phyloP scores from a whole-genome alignment of 495 filamentous ascomycete genomes.

The Annulohypoxylon bovei region DNA sequence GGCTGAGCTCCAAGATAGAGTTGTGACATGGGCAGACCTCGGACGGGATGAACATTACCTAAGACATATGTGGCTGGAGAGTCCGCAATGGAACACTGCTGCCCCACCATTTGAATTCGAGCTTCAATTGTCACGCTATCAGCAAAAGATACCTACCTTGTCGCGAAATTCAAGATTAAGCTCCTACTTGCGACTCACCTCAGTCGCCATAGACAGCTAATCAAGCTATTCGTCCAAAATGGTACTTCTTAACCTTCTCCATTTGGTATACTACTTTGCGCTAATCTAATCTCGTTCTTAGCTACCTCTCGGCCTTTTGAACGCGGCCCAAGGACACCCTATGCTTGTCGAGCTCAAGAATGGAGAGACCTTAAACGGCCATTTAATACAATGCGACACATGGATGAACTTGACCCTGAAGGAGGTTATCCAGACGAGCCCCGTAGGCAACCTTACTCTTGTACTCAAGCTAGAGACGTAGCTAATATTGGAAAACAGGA shows the following conservation, averaged over 20 bases:
- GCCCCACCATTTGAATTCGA: constrained; percentile 22
- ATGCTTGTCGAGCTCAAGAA: constrained; percentile 99
- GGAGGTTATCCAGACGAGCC: constrained; percentile 96
- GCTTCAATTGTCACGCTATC: constrained; percentile 26
- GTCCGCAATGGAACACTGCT: background rate
- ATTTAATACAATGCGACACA: constrained; percentile 94
- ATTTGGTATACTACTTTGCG: background rate
- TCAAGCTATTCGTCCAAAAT: constrained; percentile 21
- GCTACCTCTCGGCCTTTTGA: constrained; percentile 93
- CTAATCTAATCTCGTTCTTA: constrained; percentile 50
- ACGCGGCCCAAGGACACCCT: constrained; percentile 94
- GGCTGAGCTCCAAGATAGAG: background rate
- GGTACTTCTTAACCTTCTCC: constrained; percentile 22
- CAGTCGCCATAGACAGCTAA: background rate
- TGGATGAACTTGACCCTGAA: constrained; percentile 99
- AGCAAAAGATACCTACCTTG: constrained; percentile 9
- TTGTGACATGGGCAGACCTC: no score
- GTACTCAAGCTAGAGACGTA: background rate
- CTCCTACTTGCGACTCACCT: constrained; percentile 6
- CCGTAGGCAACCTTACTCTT: constrained; percentile 54
- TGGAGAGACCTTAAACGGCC: constrained; percentile 96
- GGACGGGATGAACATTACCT: no score
- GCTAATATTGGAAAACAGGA: constrained; percentile 61
- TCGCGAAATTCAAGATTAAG: constrained; percentile 8
- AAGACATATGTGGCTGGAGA: constrained; percentile 15